Conservation (phyloP, 140 eudicot species). For the Stevia rebaudiana region DNA sequence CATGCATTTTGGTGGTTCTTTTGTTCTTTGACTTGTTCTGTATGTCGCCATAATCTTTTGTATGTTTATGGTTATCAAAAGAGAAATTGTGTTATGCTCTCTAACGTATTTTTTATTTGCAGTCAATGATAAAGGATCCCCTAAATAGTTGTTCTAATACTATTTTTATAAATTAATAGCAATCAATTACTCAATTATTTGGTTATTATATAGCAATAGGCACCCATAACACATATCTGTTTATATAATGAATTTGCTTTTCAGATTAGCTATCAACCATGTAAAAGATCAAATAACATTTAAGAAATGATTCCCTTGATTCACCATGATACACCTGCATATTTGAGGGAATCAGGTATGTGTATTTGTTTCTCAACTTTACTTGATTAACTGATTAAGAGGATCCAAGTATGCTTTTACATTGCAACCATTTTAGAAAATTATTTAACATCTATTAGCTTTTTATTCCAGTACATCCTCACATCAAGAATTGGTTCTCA, state of each 20-base stretch:
- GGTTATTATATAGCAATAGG: not conserved
- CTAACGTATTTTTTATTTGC: no score
- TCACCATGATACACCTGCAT: not conserved
- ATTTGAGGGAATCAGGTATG: conserved; percentile 5
- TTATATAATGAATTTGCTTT: not conserved
- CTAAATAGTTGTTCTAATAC: not conserved
- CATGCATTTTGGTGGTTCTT: no score
- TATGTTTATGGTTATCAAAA: no score
- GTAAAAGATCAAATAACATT: not conserved
- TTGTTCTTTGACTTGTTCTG: no score
- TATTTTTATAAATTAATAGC: not conserved
- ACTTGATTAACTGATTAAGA: not conserved
- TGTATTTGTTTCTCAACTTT: not conserved
- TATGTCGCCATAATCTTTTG: no score
- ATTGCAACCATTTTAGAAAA: not conserved
- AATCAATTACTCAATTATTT: no score
- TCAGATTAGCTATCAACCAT: not conserved
- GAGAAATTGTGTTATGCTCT: no score
- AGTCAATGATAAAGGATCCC: not conserved
- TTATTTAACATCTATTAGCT: not conserved
- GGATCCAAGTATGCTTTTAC: not conserved
- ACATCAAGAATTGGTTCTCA: conserved; percentile 67
- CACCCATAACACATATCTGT: no score
- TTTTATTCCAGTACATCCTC: conserved; percentile 52
- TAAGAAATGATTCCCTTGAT: not conserved